Evolutionary conservation across 257 asterid species (phyloP).

Genomic region (Marsdenia floribunda): DNA sequence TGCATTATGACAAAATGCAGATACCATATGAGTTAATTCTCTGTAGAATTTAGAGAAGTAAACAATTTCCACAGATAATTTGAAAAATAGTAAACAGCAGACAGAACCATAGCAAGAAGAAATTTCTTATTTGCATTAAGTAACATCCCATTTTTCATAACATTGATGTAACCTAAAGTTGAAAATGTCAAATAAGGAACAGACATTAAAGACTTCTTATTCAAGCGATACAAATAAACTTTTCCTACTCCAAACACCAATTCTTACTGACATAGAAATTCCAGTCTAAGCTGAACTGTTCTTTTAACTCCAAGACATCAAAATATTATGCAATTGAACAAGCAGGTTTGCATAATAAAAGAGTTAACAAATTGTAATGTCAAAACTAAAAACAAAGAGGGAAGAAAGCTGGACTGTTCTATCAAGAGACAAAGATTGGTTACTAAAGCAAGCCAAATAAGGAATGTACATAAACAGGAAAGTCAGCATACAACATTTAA

Average conservation of each 20-base stretch:
- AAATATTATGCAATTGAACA: background rate
- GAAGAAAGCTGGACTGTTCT: background rate
- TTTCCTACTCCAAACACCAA: background rate
- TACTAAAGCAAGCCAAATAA: background rate
- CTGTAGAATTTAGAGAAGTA: background rate
- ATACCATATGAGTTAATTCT: background rate
- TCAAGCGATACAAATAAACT: background rate
- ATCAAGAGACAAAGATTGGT: background rate
- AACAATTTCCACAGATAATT: background rate
- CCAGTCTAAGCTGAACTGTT: background rate
- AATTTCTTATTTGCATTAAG: background rate
- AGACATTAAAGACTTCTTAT: background rate
- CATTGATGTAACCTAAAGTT: background rate
- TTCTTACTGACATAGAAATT: too few relatives aligned
- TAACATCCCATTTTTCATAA: background rate
- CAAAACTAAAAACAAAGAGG: background rate
- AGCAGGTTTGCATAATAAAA: background rate
- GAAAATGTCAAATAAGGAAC: background rate
- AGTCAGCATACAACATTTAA: conserved; percentile 56
- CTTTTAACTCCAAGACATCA: background rate
- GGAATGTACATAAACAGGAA: background rate
- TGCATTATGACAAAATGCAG: conserved; percentile 1
- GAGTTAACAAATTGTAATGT: background rate
- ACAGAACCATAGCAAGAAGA: background rate
- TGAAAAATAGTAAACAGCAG: background rate